Conservation (phyloP, 345 rosid species). For the Turritis glabra region DNA sequence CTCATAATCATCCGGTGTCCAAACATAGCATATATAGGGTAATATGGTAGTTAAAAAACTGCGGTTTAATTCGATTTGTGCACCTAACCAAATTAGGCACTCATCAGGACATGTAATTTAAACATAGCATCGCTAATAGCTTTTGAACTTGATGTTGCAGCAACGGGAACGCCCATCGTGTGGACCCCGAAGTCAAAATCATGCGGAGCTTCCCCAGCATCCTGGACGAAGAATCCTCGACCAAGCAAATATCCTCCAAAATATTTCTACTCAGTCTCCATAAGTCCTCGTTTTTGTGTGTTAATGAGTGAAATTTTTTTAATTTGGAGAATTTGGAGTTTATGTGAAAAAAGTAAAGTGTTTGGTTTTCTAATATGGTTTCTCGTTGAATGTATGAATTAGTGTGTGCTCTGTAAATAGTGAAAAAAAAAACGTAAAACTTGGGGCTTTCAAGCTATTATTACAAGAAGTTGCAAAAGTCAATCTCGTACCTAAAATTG, state of each 20-base stretch:
- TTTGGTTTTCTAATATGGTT: neutral
- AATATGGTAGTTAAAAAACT: too few relatives aligned
- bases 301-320: neutral
- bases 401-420: too few relatives aligned
- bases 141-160: neutral
- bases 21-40: too few relatives aligned
- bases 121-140: too few relatives aligned
- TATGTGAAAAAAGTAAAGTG: neutral
- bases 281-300: neutral
- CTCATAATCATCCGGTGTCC: too few relatives aligned
- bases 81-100: too few relatives aligned
- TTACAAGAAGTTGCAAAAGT: neutral
- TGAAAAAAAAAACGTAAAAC: too few relatives aligned
- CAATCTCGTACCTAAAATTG: neutral
- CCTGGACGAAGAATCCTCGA: neutral
- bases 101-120: too few relatives aligned
- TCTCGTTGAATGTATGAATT: neutral
- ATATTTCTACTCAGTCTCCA: slow-evolving; percentile 10
- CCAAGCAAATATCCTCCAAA: neutral
- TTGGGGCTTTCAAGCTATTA: too few relatives aligned
- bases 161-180: neutral
- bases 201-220: slow-evolving; percentile 4
- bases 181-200: neutral
- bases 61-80: too few relatives aligned
- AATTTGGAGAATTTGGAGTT: neutral